Conservation (phyloP, 768 basidiomycete species). For the Psilocybe tampanensis region DNA sequence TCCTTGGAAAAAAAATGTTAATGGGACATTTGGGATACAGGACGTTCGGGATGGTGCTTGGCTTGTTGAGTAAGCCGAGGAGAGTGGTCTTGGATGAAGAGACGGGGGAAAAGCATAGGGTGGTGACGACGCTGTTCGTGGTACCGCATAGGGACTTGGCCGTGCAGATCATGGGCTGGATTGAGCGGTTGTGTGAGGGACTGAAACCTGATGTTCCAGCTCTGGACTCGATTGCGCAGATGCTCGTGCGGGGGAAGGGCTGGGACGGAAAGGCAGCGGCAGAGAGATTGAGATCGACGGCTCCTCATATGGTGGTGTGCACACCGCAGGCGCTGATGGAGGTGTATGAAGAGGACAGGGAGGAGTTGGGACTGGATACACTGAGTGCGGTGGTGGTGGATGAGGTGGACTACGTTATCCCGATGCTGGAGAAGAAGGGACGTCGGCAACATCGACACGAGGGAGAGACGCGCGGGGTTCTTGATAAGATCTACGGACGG, state of each 20-base stretch:
- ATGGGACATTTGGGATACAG: slow-evolving; percentile 34
- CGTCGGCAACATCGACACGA: slow-evolving; percentile 55
- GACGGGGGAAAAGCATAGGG: slow-evolving; percentile 23
- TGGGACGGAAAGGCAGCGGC: slow-evolving; percentile 43
- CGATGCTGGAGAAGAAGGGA: slow-evolving; percentile 55
- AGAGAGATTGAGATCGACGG: slow-evolving; percentile 36
- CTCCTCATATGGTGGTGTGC: slow-evolving; percentile 70
- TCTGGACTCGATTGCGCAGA: slow-evolving; percentile 53
- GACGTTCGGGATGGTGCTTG: slow-evolving; percentile 72
- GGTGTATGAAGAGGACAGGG: slow-evolving; percentile 44
- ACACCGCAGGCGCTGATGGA: slow-evolving; percentile 74
- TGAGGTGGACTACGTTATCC: slow-evolving; percentile 62
- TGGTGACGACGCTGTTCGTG: slow-evolving; percentile 59
- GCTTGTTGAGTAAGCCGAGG: slow-evolving; percentile 61
- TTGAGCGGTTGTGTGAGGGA: slow-evolving; percentile 48
- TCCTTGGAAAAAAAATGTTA: background rate
- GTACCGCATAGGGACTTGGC: slow-evolving; percentile 78
- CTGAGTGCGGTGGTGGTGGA: slow-evolving; percentile 70
- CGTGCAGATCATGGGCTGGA: slow-evolving; percentile 68
- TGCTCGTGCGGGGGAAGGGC: slow-evolving; percentile 55
- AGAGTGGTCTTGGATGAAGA: slow-evolving; percentile 22
- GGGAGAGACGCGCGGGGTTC: slow-evolving; percentile 56
- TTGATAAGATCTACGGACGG: slow-evolving; percentile 56
- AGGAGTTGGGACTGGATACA: slow-evolving; percentile 44
- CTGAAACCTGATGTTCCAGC: slow-evolving; percentile 27